These are phyloP conservation scores for Myotisia sp. DNA, from an alignment of 2,329 filamentous ascomycete species.

Conservation along the genomic window DNA sequence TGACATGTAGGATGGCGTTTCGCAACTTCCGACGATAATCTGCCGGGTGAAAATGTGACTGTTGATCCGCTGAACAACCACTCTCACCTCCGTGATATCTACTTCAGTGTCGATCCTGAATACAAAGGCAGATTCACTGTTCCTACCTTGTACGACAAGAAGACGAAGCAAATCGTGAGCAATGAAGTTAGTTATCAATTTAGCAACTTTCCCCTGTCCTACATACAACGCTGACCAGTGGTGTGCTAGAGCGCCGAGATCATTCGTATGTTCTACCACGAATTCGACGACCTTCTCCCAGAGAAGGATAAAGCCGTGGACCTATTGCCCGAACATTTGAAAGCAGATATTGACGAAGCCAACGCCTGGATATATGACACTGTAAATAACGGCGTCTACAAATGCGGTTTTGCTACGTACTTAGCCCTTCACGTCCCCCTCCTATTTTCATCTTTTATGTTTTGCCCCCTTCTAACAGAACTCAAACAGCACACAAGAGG, in stretches of 20 bases:
- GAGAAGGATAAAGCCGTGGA: conserved; percentile 46
- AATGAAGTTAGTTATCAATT: conserved; percentile 52
- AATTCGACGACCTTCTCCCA: conserved; percentile 59
- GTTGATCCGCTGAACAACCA: conserved; percentile 49
- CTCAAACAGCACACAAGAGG: conserved; percentile 45
- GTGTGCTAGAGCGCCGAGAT: conserved; percentile 55
- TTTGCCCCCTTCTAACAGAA: not conserved
- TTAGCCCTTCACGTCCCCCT: not conserved
- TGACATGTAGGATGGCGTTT: conserved; percentile 88
- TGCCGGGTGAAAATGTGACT: conserved; percentile 41
- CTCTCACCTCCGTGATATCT: conserved; percentile 62
- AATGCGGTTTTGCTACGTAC: conserved; percentile 60
- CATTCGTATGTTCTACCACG: conserved; percentile 72
- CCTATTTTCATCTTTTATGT: not conserved
- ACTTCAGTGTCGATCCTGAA: conserved; percentile 57
- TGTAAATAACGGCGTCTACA: conserved; percentile 40
- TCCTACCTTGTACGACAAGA: conserved; percentile 62
- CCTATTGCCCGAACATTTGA: conserved; percentile 54
- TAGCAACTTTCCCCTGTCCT: not conserved
- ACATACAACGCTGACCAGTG: not conserved
- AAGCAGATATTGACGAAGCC: conserved; percentile 55
- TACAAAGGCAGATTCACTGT: conserved; percentile 77
- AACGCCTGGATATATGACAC: conserved; percentile 68
- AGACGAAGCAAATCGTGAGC: conserved; percentile 61
- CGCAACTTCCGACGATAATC: conserved; percentile 46